A percentile compares a stretch with the other conserved stretches of the same genome.
phyloP scores from a whole-genome alignment of 495 filamentous ascomycete species.

The Penicillium longicatenatum region DNA sequence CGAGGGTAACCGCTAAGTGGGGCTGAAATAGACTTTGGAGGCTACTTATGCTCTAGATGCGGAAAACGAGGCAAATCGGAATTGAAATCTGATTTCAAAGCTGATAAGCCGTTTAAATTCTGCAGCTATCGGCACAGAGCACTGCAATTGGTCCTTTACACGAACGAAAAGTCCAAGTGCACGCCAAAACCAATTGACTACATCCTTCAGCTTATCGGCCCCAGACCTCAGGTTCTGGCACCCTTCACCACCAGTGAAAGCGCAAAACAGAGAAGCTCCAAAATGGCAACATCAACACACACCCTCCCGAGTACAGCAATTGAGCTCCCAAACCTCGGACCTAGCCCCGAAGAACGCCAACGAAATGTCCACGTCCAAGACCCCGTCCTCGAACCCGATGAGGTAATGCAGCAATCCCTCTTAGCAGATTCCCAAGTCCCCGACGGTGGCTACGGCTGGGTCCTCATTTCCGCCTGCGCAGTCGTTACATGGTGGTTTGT shows the following conservation, averaged over 20 bases:
- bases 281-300: conserved; percentile 22
- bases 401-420: conserved; percentile 51
- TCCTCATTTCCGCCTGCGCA: conserved; percentile 53
- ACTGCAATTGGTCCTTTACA: background rate
- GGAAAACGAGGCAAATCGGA: background rate
- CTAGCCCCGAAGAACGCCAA: conserved; percentile 15
- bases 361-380: conserved; percentile 15
- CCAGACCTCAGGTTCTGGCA: background rate
- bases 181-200: background rate
- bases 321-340: conserved; percentile 17
- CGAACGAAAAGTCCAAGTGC: background rate
- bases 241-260: background rate
- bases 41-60: background rate
- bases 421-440: conserved; percentile 52
- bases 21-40: background rate
- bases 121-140: background rate
- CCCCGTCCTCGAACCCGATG: conserved; percentile 25
- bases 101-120: background rate
- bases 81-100: background rate
- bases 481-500: conserved; percentile 57
- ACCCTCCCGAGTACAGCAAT: conserved; percentile 24
- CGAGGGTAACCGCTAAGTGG: background rate
- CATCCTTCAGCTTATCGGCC: background rate
- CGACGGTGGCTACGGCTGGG: conserved; percentile 63
- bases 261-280: background rate